Evolutionary conservation across 176 grass and related monocot genomes (phyloP).

Genomic region (Zea mays): Zm-B73-REFERENCE-NAM-5.0 NC_050099.1:61891501-61892000

Average conservation of each 20-base stretch:
- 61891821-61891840: too few relatives aligned
- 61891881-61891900: too few relatives aligned
- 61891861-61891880: too few relatives aligned
- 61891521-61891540: conserved; percentile 66
- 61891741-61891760: conserved; percentile 8
- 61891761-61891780: too few relatives aligned
- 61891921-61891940: too few relatives aligned
- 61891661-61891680: background rate
- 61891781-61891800: too few relatives aligned
- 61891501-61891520: conserved; percentile 90
- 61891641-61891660: conserved; percentile 83
- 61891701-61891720: conserved; percentile 9
- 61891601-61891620: conserved; percentile 96
- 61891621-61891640: conserved; percentile 96
- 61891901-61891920: too few relatives aligned
- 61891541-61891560: conserved; percentile 72
- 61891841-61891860: too few relatives aligned
- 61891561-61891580: conserved; percentile 91
- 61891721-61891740: background rate
- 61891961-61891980: too few relatives aligned
- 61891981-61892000: too few relatives aligned
- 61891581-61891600: conserved; percentile 98
- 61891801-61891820: too few relatives aligned
- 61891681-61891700: background rate
- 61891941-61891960: too few relatives aligned